These are phyloP conservation scores for Fusarium nygamai DNA, from an alignment of 2,329 filamentous ascomycete species.

Conservation along the genomic window DNA sequence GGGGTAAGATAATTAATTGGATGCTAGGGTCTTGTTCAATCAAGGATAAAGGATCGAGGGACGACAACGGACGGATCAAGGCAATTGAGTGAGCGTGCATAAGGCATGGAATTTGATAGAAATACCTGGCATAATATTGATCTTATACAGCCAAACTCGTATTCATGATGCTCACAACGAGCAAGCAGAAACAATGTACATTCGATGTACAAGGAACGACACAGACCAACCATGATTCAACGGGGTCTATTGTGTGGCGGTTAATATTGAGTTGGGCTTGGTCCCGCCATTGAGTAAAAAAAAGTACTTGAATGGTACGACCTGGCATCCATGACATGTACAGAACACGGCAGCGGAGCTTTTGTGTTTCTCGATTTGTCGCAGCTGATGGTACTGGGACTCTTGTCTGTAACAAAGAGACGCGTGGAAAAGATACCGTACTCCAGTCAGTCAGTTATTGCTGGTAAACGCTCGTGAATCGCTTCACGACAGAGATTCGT, in stretches of 20 bases:
- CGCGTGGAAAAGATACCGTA: neutral
- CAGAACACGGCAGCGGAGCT: conserved; percentile 9
- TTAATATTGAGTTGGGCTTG: conserved; percentile 20
- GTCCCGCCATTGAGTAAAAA: conserved; percentile 20
- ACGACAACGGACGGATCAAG: conserved; percentile 1
- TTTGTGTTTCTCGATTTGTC: conserved; percentile 16
- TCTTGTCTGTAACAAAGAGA: conserved; percentile 1
- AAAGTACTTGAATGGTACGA: conserved; percentile 18
- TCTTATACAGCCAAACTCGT: conserved; percentile 1
- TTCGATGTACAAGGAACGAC: conserved; percentile 18
- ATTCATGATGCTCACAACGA: neutral
- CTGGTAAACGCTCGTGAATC: conserved; percentile 7
- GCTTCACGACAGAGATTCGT: conserved; percentile 12
- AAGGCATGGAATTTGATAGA: neutral
- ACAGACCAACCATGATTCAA: conserved; percentile 37
- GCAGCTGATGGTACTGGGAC: conserved; percentile 5
- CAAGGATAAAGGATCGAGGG: conserved; percentile 18
- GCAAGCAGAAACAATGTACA: neutral
- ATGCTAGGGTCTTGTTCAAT: neutral
- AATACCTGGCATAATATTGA: neutral
- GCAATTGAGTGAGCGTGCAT: neutral
- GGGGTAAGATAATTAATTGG: conserved; percentile 30
- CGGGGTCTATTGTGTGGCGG: conserved; percentile 38
- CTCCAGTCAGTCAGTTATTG: neutral
- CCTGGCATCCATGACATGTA: neutral